Conservation (phyloP, 257 asterid genomes). For the Capsicum rhomboideum region DNA sequence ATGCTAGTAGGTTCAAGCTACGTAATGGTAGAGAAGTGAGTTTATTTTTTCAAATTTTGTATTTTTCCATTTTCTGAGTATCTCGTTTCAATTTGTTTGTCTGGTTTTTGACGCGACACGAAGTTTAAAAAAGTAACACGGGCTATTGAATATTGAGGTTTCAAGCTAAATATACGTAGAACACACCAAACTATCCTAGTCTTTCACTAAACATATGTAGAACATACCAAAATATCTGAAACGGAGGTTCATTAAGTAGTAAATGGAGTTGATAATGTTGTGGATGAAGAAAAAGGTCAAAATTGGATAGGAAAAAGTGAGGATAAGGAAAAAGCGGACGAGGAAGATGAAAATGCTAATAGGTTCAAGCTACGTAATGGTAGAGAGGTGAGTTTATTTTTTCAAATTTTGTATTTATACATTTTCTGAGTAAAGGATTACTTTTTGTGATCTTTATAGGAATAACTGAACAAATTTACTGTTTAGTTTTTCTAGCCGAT, state of each 20-base stretch:
- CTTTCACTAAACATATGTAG: too few species aligned
- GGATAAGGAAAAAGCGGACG: conserved; percentile 13
- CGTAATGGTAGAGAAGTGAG: conserved; percentile 77
- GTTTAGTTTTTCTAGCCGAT: too few species aligned
- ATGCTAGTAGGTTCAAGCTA: conserved; percentile 45
- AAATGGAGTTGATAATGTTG: conserved; percentile 17
- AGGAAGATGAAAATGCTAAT: conserved; percentile 22
- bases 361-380: conserved; percentile 69
- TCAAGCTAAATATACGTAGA: too few species aligned
- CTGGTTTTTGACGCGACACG: too few species aligned
- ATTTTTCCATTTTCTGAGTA: too few species aligned
- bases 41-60: too few species aligned
- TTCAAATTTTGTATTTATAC: not conserved
- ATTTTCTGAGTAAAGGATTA: not conserved
- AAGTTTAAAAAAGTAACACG: too few species aligned
- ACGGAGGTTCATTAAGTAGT: not conserved
- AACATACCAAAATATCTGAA: not conserved
- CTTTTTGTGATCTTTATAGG: too few species aligned
- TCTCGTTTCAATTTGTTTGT: too few species aligned
- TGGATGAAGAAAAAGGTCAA: not conserved
- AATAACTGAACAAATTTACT: too few species aligned
- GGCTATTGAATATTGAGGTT: too few species aligned
- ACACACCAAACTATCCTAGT: too few species aligned
- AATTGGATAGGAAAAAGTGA: conserved; percentile 17
- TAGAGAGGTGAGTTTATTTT: conserved; percentile 47